Evolutionary conservation across 176 grass and related monocot species (phyloP), one percentile per base, ranked within the genome.

Genomic region (Carex kokanica): DNA sequence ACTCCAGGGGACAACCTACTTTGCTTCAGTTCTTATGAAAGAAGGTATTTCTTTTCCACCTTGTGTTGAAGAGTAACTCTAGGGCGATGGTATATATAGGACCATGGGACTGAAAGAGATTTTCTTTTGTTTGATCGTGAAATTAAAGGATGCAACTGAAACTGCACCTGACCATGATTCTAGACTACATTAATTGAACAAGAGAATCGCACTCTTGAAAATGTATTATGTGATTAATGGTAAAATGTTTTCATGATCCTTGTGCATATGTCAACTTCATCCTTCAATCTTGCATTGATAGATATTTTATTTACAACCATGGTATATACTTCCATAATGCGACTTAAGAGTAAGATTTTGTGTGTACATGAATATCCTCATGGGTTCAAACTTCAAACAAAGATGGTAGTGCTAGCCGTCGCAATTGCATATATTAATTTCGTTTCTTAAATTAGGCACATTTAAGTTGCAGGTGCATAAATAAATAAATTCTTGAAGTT

Each of bases 161-260:
- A 81, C 79, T 91, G 91, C 45, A 91, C 84, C 88, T 93, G 68
- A 83, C 62, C 89, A 79, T 79, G 75, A 31, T 88, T 90, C 63
- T 79, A 78, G 88, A 23, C 86, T 64, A 93, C 88, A 80, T 90
- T 90, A 72, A 83, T 24, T 64, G 60, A 16, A 61, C 24, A 43
- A 80, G 21, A 56, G 72, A 32, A 52, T 31, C 25, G 52, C 68
- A 81, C 60, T 64, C 81, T 6, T 10, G 66, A 31, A 32, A 41
- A 34, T 1, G 32, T 34, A 34, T 34, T 34, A 34, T 34, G 32
- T 34, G 2, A 34, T 34, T 2, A 34, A 40, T 24, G 9, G 24
- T 45, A 73, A 25, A 41, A n/a, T 10, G 68, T 73, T 10, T n/a
- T 32, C 12, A 57, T 41, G 29, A 45, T 41, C 17, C 41, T 73